phyloP scores from a whole-genome alignment of 495 filamentous ascomycete species.

The Clavariopsis aquatica region DNA sequence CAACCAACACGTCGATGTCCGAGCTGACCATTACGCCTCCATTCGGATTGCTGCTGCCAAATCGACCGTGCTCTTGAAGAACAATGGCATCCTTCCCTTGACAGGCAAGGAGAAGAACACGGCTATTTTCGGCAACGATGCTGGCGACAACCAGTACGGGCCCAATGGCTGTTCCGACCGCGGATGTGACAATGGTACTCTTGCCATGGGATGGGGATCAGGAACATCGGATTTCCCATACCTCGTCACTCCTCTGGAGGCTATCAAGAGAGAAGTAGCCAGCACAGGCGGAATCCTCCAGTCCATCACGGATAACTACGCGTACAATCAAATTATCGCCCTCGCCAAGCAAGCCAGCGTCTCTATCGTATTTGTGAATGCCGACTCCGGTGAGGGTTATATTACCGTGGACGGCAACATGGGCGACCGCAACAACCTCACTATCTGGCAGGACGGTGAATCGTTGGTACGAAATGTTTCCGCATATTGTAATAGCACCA shows the following conservation, averaged over 20 bases:
- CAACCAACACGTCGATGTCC: constrained; percentile 86
- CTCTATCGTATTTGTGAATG: constrained; percentile 85
- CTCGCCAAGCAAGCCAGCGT: constrained; percentile 69
- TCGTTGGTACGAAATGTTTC: constrained; percentile 75
- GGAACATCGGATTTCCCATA: constrained; percentile 91
- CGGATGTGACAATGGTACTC: constrained; percentile 81
- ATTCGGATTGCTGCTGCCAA: constrained; percentile 75
- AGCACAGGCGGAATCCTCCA: constrained; percentile 64
- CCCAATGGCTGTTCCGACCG: constrained; percentile 83
- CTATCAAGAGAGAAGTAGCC: constrained; percentile 73
- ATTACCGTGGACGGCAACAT: constrained; percentile 80
- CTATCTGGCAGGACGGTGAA: constrained; percentile 82
- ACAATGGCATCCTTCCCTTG: constrained; percentile 72
- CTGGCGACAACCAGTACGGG: constrained; percentile 73
- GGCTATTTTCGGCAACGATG: constrained; percentile 84
- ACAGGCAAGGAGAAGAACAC: constrained; percentile 71
- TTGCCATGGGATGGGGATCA: constrained; percentile 94
- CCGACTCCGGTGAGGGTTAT: constrained; percentile 84
- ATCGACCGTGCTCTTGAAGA: constrained; percentile 88
- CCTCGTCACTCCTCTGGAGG: constrained; percentile 81
- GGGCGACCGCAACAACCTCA: constrained; percentile 92
- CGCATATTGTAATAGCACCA: constrained; percentile 79
- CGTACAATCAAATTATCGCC: constrained; percentile 57
- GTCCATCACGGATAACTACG: constrained; percentile 76
- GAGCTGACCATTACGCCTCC: constrained; percentile 66